Evolutionary conservation across 1,139 yeast species (phyloP).

Genomic region (Yamadazyma spencermartinsiae): DNA sequence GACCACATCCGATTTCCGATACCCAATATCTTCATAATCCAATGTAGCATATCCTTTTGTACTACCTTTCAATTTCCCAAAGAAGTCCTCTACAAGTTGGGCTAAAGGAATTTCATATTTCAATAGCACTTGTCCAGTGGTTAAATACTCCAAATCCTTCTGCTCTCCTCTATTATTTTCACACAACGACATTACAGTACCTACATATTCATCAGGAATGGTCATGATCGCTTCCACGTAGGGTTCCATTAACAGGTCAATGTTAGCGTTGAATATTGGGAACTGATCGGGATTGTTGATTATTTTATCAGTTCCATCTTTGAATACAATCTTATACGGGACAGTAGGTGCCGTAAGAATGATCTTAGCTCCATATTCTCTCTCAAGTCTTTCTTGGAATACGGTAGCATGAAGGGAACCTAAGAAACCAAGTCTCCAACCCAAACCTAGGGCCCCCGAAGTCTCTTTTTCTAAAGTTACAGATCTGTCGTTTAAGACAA

Average conservation of each 20-base stretch:
- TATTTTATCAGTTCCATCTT: slow-evolving; percentile 61
- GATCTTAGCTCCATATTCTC: slow-evolving; percentile 90
- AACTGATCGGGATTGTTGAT: slow-evolving; percentile 92
- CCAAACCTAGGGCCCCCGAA: slow-evolving; percentile 92
- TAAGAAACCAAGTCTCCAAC: slow-evolving; percentile 94
- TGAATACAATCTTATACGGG: slow-evolving; percentile 74
- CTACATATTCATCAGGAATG: slow-evolving; percentile 85
- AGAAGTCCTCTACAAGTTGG: slow-evolving; percentile 90
- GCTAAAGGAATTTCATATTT: slow-evolving; percentile 83
- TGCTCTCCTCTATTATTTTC: slow-evolving; percentile 84
- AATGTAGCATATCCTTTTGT: slow-evolving; percentile 93
- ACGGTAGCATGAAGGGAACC: slow-evolving; percentile 96
- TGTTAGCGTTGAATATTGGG: slow-evolving; percentile 56
- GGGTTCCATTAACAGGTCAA: slow-evolving; percentile 75
- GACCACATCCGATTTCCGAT: slow-evolving; percentile 73
- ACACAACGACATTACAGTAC: slow-evolving; percentile 82
- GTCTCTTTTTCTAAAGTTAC: slow-evolving; percentile 89
- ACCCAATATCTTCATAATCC: slow-evolving; percentile 94
- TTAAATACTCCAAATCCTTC: slow-evolving; percentile 71
- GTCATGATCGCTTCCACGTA: slow-evolving; percentile 90
- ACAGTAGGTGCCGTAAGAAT: slow-evolving; percentile 96
- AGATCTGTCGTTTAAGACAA: slow-evolving; percentile 88
- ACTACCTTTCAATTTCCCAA: slow-evolving; percentile 86
- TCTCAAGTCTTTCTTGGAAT: slow-evolving; percentile 85
- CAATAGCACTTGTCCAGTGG: slow-evolving; percentile 79